Percentiles rank a stretch among this genome's conserved stretches.
Conservation (phyloP, 257 asterid species). For the Przewalskia tangutica region DNA sequence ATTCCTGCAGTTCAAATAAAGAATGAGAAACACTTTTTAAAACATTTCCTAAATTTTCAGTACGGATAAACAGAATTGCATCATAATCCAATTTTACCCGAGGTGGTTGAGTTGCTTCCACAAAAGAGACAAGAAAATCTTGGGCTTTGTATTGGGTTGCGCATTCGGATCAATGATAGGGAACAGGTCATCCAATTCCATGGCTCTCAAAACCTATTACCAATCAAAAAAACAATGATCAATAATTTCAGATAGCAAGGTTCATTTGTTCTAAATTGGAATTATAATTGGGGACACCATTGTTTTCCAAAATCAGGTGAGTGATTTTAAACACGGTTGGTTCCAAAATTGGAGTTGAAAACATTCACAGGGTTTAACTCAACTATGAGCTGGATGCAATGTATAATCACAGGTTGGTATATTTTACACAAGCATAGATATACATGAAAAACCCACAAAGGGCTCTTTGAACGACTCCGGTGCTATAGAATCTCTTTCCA, state of each 20-base stretch:
- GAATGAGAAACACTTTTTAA: neutral
- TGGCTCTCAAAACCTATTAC: constrained; percentile 49
- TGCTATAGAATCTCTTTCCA: too few relatives aligned
- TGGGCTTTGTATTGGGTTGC: constrained; percentile 67
- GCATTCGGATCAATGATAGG: constrained; percentile 54
- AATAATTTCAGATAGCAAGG: neutral
- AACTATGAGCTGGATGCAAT: too few relatives aligned
- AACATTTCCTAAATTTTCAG: neutral
- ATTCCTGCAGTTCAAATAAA: constrained; percentile 39
- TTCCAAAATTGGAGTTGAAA: too few relatives aligned
- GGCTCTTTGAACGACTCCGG: too few relatives aligned
- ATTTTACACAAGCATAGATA: neutral
- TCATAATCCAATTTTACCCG: constrained; percentile 41
- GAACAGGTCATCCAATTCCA: constrained; percentile 64
- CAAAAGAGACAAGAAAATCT: constrained; percentile 55
- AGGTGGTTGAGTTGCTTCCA: constrained; percentile 99
- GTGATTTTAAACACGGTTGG: neutral
- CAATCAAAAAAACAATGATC: neutral
- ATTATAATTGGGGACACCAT: neutral
- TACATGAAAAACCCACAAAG: neutral
- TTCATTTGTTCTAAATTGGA: neutral
- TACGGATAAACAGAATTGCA: neutral
- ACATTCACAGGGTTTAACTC: too few relatives aligned
- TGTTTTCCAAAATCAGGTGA: neutral
- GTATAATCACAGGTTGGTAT: neutral